Percentiles rank a stretch among this genome's conserved stretches.
phyloP scores from a whole-genome alignment of 2,329 filamentous ascomycete species.

The Magnaporthiopsis rhizophila region DNA sequence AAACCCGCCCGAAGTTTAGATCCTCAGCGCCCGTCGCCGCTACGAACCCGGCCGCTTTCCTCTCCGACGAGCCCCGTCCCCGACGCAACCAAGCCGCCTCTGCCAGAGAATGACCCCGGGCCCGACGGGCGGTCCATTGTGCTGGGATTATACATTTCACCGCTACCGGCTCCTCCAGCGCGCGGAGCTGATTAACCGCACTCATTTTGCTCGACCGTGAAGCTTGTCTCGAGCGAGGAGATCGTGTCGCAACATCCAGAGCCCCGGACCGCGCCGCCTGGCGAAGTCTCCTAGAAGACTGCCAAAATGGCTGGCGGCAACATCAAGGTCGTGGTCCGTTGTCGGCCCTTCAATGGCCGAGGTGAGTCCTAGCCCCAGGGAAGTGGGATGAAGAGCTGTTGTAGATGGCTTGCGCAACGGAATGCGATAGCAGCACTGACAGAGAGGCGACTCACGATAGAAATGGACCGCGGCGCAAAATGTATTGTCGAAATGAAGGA shows the following conservation, averaged over 20 bases:
- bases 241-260: constrained; percentile 2
- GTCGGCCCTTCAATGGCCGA: constrained; percentile 91
- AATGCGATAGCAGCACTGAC: constrained; percentile 4
- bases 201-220: background rate
- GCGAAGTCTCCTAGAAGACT: constrained; percentile 9
- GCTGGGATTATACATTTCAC: background rate
- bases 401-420: background rate
- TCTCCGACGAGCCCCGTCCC: background rate
- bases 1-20: background rate
- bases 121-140: background rate
- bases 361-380: constrained; percentile 40
- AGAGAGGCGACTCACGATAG: constrained; percentile 35
- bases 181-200: background rate
- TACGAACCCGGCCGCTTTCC: background rate
- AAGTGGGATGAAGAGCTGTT: background rate
- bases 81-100: background rate
- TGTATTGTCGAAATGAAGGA: constrained; percentile 97
- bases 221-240: background rate
- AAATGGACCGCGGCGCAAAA: constrained; percentile 86
- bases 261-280: constrained; percentile 5
- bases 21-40: background rate
- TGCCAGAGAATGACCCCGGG: background rate
- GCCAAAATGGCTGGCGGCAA: constrained; percentile 71
- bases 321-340: constrained; percentile 98
- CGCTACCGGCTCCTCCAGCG: background rate